Evolutionary conservation across 257 asterid genomes (phyloP), one percentile per base, ranked within the genome.

Genomic region (Forsythia viridissima): DNA sequence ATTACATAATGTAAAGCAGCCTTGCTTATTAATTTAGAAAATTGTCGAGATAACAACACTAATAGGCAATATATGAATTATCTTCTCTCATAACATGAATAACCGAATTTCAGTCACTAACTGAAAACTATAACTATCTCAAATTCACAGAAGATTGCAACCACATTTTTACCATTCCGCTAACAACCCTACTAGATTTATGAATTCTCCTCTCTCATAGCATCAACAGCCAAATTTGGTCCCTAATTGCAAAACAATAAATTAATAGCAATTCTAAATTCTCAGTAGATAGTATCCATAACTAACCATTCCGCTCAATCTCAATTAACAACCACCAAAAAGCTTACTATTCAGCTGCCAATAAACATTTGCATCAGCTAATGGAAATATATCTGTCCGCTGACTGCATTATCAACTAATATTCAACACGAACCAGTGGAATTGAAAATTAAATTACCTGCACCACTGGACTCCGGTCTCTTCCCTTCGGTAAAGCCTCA

Each of bases 381-480:
- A 63, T 24, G 5, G 6, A 63, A 11, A 8, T 24, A 63, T 21
- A 24, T 24, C 2, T 24, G 39, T 63, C 9, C 39, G 7, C 39
- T 6, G 24, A 63, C 16, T 10, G 18, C 38, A 63, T 21, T 63
- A 24, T 63, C 37, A 59, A 18, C 44, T 30, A 65, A 57, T 66
- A 77, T 4, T 1, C 39, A 30, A 59, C 0, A 41, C 57, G 63
- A 40, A 24, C 39, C 70, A 34, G 3, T 24, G 6, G 67, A 24
- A 44, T 34, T 24, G 37, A 15, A 73, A 48, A 65, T 37, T 16
- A 72, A 71, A 72, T 70, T 40, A 90, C 94, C 92, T 88, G 91
- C 91, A 90, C 70, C 71, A 90, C 91, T 8, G 94, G 89, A 76
- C 88, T 88, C 79, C 85, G 73, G 38, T 88, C 92, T 74, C 86